Base-by-base conservation (phyloP, 2,329 filamentous ascomycete genomes). In the Colletotrichum costaricense region DNA sequence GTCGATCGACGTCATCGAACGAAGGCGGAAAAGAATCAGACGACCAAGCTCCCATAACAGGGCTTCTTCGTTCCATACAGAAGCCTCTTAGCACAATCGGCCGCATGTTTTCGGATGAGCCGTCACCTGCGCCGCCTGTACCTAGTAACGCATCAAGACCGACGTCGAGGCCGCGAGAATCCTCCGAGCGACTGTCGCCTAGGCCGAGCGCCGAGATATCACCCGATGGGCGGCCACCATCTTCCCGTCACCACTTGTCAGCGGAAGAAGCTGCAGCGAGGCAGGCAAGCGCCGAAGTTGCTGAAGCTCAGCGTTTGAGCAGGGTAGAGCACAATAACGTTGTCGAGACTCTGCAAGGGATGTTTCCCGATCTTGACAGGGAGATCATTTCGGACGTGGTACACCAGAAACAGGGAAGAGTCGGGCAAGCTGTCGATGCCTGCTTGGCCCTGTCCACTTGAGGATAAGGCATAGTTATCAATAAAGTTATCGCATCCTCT, bases 321-420 rank as follows among this genome's bases (percentile, higher is more conserved):
- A 88, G 92, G 46, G 92, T 93, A 68, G 97, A 99, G 86, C 95
- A 98, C 82, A 88, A 91, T 67, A 96, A 95, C 78, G 92, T 99
- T 8, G 96, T 98, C 3, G 97, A 98, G 84, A 98, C 97, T 46
- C 85, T 99, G 70, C 92, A 94, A 60, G 93, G 95, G 78, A 99
- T 99, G 97, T 99, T 99, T 81, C 97, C 97, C 1, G 95, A 97
- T 80, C 86, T 99, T 63, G 97, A 99, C 82, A 91, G 92, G 78
- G 97, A 99, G 62, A 90, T 99, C 49, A 98, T 99, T 80, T 95
- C 95, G 78, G 97, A 99, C 84, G 97, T 99, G 54, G 97, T 99
- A 30, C 92, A 96, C 81, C 91, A 97, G 85, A 98, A 99, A 84
- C 93, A 98, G 83, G 97, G 97, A 80, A 95, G 94, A 82, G 94